Conservation (phyloP, 345 rosid genomes). For the Iberis pinnata region DNA sequence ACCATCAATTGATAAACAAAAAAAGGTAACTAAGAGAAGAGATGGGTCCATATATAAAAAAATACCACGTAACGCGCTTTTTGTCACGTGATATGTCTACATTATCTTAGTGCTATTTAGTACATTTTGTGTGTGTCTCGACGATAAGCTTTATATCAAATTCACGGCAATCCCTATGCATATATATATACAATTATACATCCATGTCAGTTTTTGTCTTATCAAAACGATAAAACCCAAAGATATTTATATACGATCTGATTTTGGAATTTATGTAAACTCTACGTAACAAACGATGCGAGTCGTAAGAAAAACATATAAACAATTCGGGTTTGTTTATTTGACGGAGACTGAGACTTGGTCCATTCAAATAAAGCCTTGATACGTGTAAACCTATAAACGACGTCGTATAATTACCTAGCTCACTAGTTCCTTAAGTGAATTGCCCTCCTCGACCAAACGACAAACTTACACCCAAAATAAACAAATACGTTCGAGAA, state of each 20-base stretch:
- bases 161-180: slow-evolving; percentile 23
- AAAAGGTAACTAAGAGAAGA: slow-evolving; percentile 11
- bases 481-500: slow-evolving; percentile 1
- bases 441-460: slow-evolving; percentile 21
- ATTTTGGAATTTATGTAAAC: too few relatives aligned
- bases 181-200: slow-evolving; percentile 10
- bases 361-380: slow-evolving; percentile 20
- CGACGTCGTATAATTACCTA: slow-evolving; percentile 13
- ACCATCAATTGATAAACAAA: neutral
- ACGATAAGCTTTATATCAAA: slow-evolving; percentile 8
- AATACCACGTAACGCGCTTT: slow-evolving; percentile 34
- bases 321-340: slow-evolving; percentile 2
- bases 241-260: too few relatives aligned
- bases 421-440: slow-evolving; percentile 12
- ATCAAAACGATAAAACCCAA: slow-evolving; percentile 1
- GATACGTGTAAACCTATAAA: slow-evolving; percentile 19
- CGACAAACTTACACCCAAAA: slow-evolving; percentile 24
- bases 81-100: slow-evolving; percentile 30
- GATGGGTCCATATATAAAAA: slow-evolving; percentile 19
- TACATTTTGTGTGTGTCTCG: slow-evolving; percentile 9
- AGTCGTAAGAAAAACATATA: neutral
- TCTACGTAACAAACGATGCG: neutral
- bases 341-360: slow-evolving; percentile 20
- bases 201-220: slow-evolving; percentile 13
- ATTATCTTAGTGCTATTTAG: slow-evolving; percentile 24